Evolutionary conservation across 441 rosid genomes (phyloP), one percentile per base, ranked within the genome.

Genomic region (Syzygium malaccense): DNA sequence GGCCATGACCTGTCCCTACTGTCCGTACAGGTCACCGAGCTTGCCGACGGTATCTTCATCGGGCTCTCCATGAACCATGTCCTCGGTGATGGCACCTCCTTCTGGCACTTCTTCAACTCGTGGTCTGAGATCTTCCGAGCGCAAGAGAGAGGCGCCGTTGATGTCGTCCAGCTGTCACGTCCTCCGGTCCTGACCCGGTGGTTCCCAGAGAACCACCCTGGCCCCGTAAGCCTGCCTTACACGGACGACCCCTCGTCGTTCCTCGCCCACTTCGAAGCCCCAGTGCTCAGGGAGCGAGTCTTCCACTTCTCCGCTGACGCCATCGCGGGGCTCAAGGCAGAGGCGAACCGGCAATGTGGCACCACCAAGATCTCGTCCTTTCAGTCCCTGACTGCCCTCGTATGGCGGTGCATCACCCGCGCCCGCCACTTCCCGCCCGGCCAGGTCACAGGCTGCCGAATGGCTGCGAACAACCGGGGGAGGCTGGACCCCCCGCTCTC

Each of bases 101-200:
- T 93, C 28, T 93, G 95, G 94, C 89, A 64, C 71, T 94, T 93
- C 86, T 85, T 92, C 87, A 94, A 93, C 18, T 87, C 93, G 53
- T 93, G 96, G 94, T 92, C 96, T 4, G 86, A 92, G 88, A 93
- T 92, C 75, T 92, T 92, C 37, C 90, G 87, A 9, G 88, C 75
- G 11, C 37, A 64, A 64, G 75, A 64, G 37, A 64, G 30, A n/a
- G 71, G 71, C 20, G 3, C 33, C 5, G 11, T n/a, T 32, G 37
- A 62, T 62, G 11, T 62, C 32, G 0, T n/a, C 15, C 71, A n/a
- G 37, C 1, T 62, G 30, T 62, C 71, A 10, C 37, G 37, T 62
- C 71, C 71, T 9, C 71, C 71, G 2, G 33, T 60, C 68, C 68
- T 60, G 68, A 60, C 68, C 68, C 28, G 33, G 0, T 60, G 68